Evolutionary conservation across 1,284 basidiomycete genomes (phyloP).

Genomic region (Kalmanozyma brasiliensis): DNA sequence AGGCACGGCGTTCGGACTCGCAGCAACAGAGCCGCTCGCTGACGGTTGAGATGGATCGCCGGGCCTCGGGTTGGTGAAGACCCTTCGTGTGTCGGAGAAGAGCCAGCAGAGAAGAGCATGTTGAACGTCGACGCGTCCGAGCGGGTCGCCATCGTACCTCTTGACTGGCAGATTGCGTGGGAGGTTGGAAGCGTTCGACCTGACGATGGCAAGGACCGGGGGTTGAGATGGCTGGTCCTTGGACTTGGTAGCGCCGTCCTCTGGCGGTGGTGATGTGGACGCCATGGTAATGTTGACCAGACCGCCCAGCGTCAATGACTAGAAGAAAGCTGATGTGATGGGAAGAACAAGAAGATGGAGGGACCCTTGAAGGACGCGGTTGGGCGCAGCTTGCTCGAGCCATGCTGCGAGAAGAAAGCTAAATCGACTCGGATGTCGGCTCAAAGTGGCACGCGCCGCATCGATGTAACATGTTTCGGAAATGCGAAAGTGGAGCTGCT

Average conservation of each 20-base stretch:
- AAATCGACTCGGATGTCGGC: conserved; percentile 20
- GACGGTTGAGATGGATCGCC: conserved; percentile 23
- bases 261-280: conserved; percentile 18
- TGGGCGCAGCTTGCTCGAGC: conserved; percentile 31
- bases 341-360: conserved; percentile 1
- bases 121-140: conserved; percentile 75
- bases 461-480: conserved; percentile 10
- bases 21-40: conserved; percentile 27
- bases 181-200: conserved; percentile 39
- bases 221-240: conserved; percentile 17
- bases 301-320: not conserved
- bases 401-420: conserved; percentile 11
- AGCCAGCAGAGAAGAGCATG: conserved; percentile 83
- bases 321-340: not conserved
- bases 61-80: conserved; percentile 76
- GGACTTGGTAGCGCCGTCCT: conserved; percentile 10
- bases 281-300: conserved; percentile 4
- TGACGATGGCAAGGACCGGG: conserved; percentile 25
- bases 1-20: conserved; percentile 24
- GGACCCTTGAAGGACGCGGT: not conserved
- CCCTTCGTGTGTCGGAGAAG: conserved; percentile 76
- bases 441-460: not conserved
- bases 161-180: conserved; percentile 65
- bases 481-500: conserved; percentile 33
- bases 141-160: conserved; percentile 64